These are phyloP conservation scores for Alternaria sp. DNA, from an alignment of 2,329 filamentous ascomycete species.

Conservation along the genomic window DNA sequence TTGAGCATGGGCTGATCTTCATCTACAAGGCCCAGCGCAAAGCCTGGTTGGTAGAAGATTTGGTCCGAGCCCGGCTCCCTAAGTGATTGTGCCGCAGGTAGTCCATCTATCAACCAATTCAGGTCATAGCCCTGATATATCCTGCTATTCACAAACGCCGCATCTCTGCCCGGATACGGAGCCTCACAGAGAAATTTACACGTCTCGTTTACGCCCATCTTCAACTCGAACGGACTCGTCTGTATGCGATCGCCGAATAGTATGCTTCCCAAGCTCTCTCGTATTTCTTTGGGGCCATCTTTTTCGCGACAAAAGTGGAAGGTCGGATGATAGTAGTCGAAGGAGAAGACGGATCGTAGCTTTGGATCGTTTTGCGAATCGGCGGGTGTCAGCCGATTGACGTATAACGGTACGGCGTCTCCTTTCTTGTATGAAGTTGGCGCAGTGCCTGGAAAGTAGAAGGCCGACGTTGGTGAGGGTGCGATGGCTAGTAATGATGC, in stretches of 20 bases:
- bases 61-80: constrained; percentile 77
- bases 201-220: constrained; percentile 85
- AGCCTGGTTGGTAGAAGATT: constrained; percentile 90
- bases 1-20: constrained; percentile 71
- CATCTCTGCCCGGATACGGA: constrained; percentile 70
- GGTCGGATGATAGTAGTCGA: constrained; percentile 89
- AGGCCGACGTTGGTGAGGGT: constrained; percentile 64
- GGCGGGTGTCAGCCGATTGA: constrained; percentile 91
- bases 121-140: constrained; percentile 89
- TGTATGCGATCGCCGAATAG: constrained; percentile 96
- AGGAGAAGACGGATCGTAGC: constrained; percentile 91
- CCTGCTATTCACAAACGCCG: constrained; percentile 81
- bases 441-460: constrained; percentile 95
- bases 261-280: constrained; percentile 93
- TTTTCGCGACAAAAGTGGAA: constrained; percentile 90
- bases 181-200: constrained; percentile 82
- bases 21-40: constrained; percentile 73
- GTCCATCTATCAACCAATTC: constrained; percentile 94
- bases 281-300: constrained; percentile 77
- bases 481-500: constrained; percentile 52
- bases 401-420: constrained; percentile 83
- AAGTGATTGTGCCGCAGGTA: constrained; percentile 87
- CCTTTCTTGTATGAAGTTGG: constrained; percentile 87
- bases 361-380: constrained; percentile 78
- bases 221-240: constrained; percentile 91